Evolutionary conservation across 345 rosid genomes (phyloP).

Genomic region (Arabidopsis arenosa): DNA sequence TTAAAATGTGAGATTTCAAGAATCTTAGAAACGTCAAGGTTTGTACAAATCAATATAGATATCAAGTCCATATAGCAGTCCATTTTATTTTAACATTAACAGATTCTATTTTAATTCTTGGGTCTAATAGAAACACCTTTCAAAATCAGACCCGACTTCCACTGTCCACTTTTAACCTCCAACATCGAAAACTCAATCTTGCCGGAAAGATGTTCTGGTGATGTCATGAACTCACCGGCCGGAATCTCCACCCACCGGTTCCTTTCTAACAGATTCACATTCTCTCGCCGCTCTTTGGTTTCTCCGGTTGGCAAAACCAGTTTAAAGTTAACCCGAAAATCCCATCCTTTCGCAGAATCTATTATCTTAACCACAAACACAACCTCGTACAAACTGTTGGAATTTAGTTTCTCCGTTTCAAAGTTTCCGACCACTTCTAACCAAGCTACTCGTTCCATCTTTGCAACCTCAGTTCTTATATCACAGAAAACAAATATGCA

Average conservation of each 20-base stretch:
- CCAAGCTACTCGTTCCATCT: slow-evolving; percentile 55
- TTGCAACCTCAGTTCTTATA: slow-evolving; percentile 49
- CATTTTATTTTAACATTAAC: too few species aligned
- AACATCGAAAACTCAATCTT: slow-evolving; percentile 53
- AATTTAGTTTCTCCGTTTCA: slow-evolving; percentile 55
- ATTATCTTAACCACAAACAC: slow-evolving; percentile 53
- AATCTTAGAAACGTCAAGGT: too few species aligned
- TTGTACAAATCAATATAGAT: too few species aligned
- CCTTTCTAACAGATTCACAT: slow-evolving; percentile 43
- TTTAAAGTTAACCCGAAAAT: slow-evolving; percentile 49
- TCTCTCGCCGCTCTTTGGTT: slow-evolving; percentile 44
- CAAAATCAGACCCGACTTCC: slow-evolving; percentile 62
- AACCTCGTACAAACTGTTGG: slow-evolving; percentile 51
- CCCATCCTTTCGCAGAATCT: slow-evolving; percentile 57
- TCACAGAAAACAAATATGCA: slow-evolving; percentile 9
- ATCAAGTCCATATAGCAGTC: too few species aligned
- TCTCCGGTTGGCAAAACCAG: slow-evolving; percentile 53
- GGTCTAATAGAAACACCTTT: slow-evolving; percentile 59
- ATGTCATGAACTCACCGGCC: slow-evolving; percentile 50
- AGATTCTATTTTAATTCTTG: slow-evolving; percentile 24
- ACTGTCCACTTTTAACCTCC: slow-evolving; percentile 50
- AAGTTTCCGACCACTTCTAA: slow-evolving; percentile 54
- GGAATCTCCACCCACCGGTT: slow-evolving; percentile 56
- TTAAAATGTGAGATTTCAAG: too few species aligned
- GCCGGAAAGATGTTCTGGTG: slow-evolving; percentile 40